phyloP scores from a whole-genome alignment of 305 asterid species.

The Fraxinus ornus region DNA sequence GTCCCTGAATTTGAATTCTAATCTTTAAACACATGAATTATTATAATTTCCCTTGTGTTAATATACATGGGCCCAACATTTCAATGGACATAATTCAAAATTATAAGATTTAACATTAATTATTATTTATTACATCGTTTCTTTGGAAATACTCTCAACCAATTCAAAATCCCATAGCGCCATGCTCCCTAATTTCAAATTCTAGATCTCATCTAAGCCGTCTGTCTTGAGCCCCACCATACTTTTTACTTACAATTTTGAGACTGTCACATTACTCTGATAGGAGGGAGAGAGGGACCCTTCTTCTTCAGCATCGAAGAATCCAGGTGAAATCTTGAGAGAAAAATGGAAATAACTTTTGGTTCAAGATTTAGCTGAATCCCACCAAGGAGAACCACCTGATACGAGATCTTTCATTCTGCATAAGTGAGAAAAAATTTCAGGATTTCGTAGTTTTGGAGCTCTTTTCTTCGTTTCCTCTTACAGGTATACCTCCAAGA shows the following conservation, averaged over 20 bases:
- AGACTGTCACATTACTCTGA: constrained; percentile 11
- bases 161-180: constrained; percentile 48
- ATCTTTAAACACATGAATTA: too few relatives aligned
- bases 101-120: not conserved
- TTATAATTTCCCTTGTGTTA: too few relatives aligned
- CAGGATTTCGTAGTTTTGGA: constrained; percentile 50
- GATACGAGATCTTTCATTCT: constrained; percentile 10
- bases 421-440: constrained; percentile 42
- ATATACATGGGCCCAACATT: too few relatives aligned
- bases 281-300: constrained; percentile 22
- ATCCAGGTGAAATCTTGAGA: not conserved
- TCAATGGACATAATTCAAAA: not conserved
- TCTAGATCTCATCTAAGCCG: constrained; percentile 35
- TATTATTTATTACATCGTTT: not conserved
- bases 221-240: constrained; percentile 24
- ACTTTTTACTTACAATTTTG: constrained; percentile 26
- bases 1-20: too few relatives aligned
- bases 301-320: not conserved
- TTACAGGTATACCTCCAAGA: constrained; percentile 45
- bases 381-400: not conserved
- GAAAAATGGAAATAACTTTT: constrained; percentile 1
- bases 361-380: constrained; percentile 28
- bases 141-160: constrained; percentile 18
- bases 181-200: constrained; percentile 34
- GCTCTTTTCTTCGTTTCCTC: constrained; percentile 62